Conservation (phyloP, 1,284 basidiomycete genomes). For the Pisolithus thermaeus region DNA sequence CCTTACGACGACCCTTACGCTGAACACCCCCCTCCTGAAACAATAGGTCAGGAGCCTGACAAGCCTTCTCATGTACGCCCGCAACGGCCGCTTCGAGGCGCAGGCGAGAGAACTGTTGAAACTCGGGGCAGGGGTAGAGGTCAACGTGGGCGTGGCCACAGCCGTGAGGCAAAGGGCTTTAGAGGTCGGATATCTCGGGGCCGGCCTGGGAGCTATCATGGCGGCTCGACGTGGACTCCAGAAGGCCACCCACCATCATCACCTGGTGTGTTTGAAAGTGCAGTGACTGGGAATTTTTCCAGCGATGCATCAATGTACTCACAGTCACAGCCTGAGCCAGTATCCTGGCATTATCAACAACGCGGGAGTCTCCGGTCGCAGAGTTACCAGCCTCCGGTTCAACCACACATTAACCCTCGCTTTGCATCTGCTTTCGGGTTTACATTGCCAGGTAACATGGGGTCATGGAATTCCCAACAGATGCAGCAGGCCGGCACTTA, state of each 20-base stretch:
- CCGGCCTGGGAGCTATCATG: conserved; percentile 11
- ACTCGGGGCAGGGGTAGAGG: conserved; percentile 11
- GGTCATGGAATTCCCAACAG: conserved; percentile 9
- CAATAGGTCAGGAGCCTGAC: conserved; percentile 2
- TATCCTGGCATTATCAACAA: conserved; percentile 14
- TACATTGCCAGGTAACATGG: conserved; percentile 18
- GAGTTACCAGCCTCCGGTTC: conserved; percentile 43
- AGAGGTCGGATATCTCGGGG: conserved; percentile 14
- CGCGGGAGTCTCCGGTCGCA: conserved; percentile 7
- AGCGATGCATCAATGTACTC: conserved; percentile 18
- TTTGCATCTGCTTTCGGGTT: conserved; percentile 57
- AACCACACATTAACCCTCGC: conserved; percentile 78
- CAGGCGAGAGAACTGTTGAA: conserved; percentile 12
- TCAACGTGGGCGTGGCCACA: conserved; percentile 33
- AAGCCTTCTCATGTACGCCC: neutral
- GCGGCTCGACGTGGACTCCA: conserved; percentile 14
- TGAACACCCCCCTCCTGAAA: conserved; percentile 35
- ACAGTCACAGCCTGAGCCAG: conserved; percentile 10
- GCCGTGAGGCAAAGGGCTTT: conserved; percentile 20
- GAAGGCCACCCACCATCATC: conserved; percentile 39
- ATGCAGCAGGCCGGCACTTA: conserved; percentile 12
- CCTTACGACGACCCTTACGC: conserved; percentile 77
- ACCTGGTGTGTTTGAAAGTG: conserved; percentile 42
- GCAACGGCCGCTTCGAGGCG: conserved; percentile 7
- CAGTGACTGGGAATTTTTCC: conserved; percentile 36